Percentiles rank a stretch among this genome's conserved stretches.
Evolutionary conservation across 306 rosid species (phyloP).

Genomic region (Ormosia semicastrata): DNA sequence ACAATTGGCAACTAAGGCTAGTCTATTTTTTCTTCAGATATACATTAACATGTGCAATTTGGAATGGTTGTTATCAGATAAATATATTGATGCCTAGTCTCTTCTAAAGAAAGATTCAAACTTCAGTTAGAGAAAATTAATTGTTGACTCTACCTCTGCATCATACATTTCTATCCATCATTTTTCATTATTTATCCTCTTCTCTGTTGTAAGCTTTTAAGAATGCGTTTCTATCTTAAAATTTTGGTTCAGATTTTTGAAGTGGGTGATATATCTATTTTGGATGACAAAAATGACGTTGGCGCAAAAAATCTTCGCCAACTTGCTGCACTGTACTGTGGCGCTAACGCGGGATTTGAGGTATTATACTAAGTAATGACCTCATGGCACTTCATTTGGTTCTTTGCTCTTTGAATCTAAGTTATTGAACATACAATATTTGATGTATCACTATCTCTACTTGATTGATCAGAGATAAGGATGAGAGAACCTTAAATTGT

Average conservation of each 20-base stretch:
- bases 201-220: neutral
- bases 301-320: slow-evolving; percentile 81
- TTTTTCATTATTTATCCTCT: neutral
- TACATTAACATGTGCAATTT: too few relatives aligned
- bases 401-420: slow-evolving; percentile 9
- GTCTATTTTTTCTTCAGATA: too few relatives aligned
- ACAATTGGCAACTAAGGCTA: too few relatives aligned
- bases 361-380: slow-evolving; percentile 45
- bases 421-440: neutral
- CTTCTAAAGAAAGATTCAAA: neutral
- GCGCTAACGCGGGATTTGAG: slow-evolving; percentile 92
- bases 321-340: slow-evolving; percentile 81
- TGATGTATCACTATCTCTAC: neutral
- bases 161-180: neutral
- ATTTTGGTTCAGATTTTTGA: slow-evolving; percentile 69
- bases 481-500: neutral
- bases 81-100: neutral
- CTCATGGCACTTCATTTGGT: slow-evolving; percentile 8
- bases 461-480: neutral
- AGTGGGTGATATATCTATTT: slow-evolving; percentile 73
- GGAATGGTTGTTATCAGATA: too few relatives aligned
- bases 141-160: neutral
- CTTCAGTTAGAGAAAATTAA: neutral
- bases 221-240: neutral
- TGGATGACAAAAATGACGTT: slow-evolving; percentile 76